Evolutionary conservation across 352 stramenopile species (phyloP).

Genomic region (Hyaloperonospora arabidopsidis): DNA sequence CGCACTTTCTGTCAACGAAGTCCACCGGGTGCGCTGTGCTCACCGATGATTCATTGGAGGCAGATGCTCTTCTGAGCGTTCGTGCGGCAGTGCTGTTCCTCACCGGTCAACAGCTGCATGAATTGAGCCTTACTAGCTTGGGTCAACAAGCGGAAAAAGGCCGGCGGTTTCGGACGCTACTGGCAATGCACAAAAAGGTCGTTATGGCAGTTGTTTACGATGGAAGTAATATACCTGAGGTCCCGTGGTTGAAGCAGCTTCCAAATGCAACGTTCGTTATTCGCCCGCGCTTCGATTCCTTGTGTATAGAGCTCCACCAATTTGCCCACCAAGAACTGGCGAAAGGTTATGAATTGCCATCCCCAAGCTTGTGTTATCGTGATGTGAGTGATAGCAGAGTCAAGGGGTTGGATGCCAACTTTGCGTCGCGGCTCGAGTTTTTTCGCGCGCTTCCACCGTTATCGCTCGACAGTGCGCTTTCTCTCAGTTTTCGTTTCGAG

Average conservation of each 20-base stretch:
- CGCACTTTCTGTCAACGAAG: slow-evolving; percentile 17
- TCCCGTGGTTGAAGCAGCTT: slow-evolving; percentile 23
- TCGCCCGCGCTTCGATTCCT: slow-evolving; percentile 5
- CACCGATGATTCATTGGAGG: slow-evolving; percentile 40
- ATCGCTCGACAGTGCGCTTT: slow-evolving; percentile 55
- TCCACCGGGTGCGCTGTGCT: slow-evolving; percentile 16
- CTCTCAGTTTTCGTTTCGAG: slow-evolving; percentile 69
- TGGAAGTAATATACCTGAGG: slow-evolving; percentile 8
- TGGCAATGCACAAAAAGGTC: slow-evolving; percentile 49
- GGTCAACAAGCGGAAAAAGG: slow-evolving; percentile 22
- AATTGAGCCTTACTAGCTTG: slow-evolving; percentile 14
- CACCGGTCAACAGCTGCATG: slow-evolving; percentile 17
- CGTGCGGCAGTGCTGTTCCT: slow-evolving; percentile 27
- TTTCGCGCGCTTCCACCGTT: slow-evolving; percentile 44
- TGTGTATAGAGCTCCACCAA: slow-evolving; percentile 25
- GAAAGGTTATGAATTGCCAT: slow-evolving; percentile 32
- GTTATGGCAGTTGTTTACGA: slow-evolving; percentile 32
- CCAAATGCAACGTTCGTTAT: slow-evolving; percentile 26
- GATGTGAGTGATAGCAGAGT: slow-evolving; percentile 4
- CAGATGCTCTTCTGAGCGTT: slow-evolving; percentile 39
- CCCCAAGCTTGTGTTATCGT: slow-evolving; percentile 13
- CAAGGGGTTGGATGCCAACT: slow-evolving; percentile 37
- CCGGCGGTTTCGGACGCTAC: slow-evolving; percentile 24
- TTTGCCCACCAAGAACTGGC: slow-evolving; percentile 28
- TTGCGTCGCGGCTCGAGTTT: slow-evolving; percentile 47